Conservation (phyloP, 1,139 yeast species). For the Pichia sp. region DNA sequence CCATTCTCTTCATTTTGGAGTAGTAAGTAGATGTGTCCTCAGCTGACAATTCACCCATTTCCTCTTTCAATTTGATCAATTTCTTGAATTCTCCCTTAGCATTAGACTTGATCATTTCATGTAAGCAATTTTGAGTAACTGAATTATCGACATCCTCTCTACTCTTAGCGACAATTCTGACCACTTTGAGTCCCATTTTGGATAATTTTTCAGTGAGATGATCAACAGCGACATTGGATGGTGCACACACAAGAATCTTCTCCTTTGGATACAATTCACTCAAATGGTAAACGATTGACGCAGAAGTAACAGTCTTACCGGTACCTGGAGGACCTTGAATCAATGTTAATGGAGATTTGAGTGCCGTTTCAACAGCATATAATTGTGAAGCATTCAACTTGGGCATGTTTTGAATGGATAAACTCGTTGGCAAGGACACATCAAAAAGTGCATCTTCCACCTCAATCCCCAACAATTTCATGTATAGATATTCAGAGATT, state of each 20-base stretch:
- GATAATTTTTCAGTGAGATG: conserved; percentile 74
- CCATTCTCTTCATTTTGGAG: conserved; percentile 39
- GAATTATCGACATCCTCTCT: conserved; percentile 76
- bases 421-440: conserved; percentile 48
- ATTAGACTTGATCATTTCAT: conserved; percentile 43
- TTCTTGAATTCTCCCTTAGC: conserved; percentile 55
- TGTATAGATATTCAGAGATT: conserved; percentile 72
- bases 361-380: conserved; percentile 66
- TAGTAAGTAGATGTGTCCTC: conserved; percentile 43
- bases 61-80: conserved; percentile 49
- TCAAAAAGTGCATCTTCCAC: conserved; percentile 60
- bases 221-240: conserved; percentile 93
- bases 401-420: conserved; percentile 63
- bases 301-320: conserved; percentile 92
- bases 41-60: conserved; percentile 63
- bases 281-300: conserved; percentile 78
- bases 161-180: conserved; percentile 67
- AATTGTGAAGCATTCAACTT: conserved; percentile 72
- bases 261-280: conserved; percentile 45
- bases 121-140: conserved; percentile 47
- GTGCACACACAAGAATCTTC: conserved; percentile 81
- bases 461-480: conserved; percentile 77
- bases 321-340: conserved; percentile 99
- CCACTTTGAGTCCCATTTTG: conserved; percentile 63
- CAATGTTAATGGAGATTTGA: conserved; percentile 70